Conservation (phyloP, 768 basidiomycete species). For the Crepidotus variabilis region DNA sequence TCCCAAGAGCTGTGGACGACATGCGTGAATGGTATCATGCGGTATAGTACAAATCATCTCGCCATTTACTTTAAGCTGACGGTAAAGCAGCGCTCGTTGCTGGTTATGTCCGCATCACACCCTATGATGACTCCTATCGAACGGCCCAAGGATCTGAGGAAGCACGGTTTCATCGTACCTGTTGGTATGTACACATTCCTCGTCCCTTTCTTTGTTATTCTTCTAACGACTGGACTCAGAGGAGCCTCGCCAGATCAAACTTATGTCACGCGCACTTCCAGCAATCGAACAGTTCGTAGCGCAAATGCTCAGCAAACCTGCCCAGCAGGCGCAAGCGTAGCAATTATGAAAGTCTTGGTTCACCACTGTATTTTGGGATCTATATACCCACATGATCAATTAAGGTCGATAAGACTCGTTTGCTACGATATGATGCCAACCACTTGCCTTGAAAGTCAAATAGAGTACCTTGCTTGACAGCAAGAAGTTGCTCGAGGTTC, state of each 20-base stretch:
- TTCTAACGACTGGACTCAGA: constrained; percentile 32
- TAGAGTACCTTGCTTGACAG: constrained; percentile 30
- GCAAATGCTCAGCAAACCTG: constrained; percentile 11
- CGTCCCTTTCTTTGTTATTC: neutral
- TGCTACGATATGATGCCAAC: constrained; percentile 32
- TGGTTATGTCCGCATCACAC: constrained; percentile 67
- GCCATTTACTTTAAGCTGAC: constrained; percentile 1
- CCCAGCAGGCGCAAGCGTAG: neutral
- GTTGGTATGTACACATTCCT: constrained; percentile 44
- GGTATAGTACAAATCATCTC: constrained; percentile 32
- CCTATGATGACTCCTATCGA: constrained; percentile 40
- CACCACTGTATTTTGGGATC: neutral
- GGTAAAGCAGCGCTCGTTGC: constrained; percentile 62
- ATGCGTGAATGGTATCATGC: constrained; percentile 71
- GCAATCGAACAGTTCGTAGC: constrained; percentile 57
- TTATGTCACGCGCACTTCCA: constrained; percentile 66
- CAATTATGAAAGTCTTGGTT: neutral
- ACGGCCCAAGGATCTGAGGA: constrained; percentile 43
- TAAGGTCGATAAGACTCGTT: constrained; percentile 17
- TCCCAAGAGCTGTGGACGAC: constrained; percentile 52
- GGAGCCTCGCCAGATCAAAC: constrained; percentile 69
- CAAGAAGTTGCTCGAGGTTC: constrained; percentile 41
- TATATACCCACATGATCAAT: neutral
- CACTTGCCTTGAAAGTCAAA: constrained; percentile 37
- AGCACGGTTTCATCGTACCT: constrained; percentile 61